Percentiles rank a stretch among this genome's conserved stretches.
phyloP scores from a whole-genome alignment of 2,329 filamentous ascomycete genomes.

The Xylariaceae sp. region DNA sequence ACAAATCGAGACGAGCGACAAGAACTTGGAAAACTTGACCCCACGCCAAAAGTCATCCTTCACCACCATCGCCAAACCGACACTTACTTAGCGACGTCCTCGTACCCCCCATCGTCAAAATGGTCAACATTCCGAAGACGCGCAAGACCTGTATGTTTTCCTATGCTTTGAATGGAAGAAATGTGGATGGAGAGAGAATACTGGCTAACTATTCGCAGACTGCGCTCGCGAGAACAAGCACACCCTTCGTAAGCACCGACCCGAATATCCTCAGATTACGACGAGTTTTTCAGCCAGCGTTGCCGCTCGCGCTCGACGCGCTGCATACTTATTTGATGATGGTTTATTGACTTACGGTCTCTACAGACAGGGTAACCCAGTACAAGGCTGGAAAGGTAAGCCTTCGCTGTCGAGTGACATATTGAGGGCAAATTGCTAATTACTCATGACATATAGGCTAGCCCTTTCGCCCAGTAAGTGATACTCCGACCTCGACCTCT shows the following conservation, averaged over 20 bases:
- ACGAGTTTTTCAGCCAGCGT: not conserved
- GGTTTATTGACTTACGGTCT: conserved; percentile 2
- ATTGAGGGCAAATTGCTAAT: conserved; percentile 4
- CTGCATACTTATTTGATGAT: not conserved
- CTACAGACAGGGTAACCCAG: conserved; percentile 20
- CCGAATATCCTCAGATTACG: not conserved
- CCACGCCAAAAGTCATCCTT: conserved; percentile 16
- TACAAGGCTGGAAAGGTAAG: conserved; percentile 22
- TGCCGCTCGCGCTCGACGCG: not conserved
- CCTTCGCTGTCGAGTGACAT: not conserved
- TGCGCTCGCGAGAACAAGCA: conserved; percentile 24
- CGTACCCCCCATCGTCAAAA: conserved; percentile 17
- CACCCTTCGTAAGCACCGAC: conserved; percentile 18
- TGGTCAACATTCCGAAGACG: conserved; percentile 24
- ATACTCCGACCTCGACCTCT: not conserved
- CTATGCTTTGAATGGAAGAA: not conserved
- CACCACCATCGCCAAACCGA: conserved; percentile 16
- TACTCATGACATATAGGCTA: conserved; percentile 7
- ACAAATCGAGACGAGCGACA: conserved; percentile 11
- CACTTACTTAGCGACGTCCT: conserved; percentile 12
- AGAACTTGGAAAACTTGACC: conserved; percentile 13
- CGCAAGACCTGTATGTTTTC: conserved; percentile 16
- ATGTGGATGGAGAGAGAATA: not conserved
- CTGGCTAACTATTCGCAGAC: conserved; percentile 9
- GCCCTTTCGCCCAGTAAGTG: conserved; percentile 22